These are phyloP conservation scores for Pleoardoris graminearum DNA, from an alignment of 2,329 filamentous ascomycete species.

Conservation along the genomic window DNA sequence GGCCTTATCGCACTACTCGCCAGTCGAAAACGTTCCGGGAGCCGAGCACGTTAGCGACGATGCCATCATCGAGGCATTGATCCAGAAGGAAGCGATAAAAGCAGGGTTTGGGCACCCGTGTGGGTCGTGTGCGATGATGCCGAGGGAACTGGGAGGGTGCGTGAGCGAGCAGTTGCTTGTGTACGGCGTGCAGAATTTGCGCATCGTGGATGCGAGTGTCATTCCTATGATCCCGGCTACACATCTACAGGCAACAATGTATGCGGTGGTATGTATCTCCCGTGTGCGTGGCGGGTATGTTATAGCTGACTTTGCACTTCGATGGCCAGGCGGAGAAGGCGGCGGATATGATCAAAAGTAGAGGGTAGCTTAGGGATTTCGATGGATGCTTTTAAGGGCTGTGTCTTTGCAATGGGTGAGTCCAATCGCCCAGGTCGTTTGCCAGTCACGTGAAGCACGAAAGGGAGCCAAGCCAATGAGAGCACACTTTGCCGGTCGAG, in stretches of 20 bases:
- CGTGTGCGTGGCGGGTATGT: background rate
- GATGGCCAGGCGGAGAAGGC: background rate
- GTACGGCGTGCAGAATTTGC: background rate
- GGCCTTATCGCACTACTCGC: constrained; percentile 33
- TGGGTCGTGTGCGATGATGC: constrained; percentile 35
- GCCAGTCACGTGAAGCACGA: too few relatives aligned
- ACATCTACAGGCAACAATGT: constrained; percentile 1
- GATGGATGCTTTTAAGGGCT: background rate
- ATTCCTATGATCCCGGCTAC: background rate
- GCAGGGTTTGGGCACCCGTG: constrained; percentile 1
- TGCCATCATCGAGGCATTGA: constrained; percentile 21
- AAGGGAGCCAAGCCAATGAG: too few relatives aligned
- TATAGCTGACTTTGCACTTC: background rate
- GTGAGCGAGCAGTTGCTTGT: constrained; percentile 22
- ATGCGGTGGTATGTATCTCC: background rate
- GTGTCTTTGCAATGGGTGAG: too few relatives aligned
- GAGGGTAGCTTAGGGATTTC: background rate
- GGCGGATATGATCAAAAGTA: background rate
- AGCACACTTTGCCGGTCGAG: too few relatives aligned
- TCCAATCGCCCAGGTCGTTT: too few relatives aligned
- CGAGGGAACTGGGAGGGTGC: constrained; percentile 30
- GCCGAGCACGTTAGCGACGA: constrained; percentile 21
- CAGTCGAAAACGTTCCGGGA: constrained; percentile 38
- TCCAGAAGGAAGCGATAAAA: constrained; percentile 6
- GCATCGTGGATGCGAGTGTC: background rate